Base-by-base conservation (phyloP, 2,329 filamentous ascomycete species). In the Talaromyces sp. region DNA sequence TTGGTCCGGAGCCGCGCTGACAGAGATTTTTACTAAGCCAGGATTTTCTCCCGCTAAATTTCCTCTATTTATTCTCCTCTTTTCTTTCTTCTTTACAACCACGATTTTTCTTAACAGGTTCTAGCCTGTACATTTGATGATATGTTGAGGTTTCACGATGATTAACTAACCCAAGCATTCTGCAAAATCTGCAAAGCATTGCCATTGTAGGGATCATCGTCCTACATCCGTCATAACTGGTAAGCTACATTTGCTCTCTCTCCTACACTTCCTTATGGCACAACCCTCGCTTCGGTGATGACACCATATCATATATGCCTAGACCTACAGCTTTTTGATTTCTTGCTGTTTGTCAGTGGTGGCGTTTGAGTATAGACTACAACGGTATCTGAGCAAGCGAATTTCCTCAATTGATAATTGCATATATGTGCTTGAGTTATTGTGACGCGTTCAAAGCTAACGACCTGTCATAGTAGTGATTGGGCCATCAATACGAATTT, bases 341-440 rank as follows among this genome's bases (percentile, higher is more conserved):
- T 83, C 81, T 80, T 78, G 80, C 80, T 76, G 74, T 76, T 75
- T 78, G 78, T 78, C 81, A 69, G 78, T 84, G 81, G 76, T 77
- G 74, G 77, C 74, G 84, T 22, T 82, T 82, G 85, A 84, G 87
- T 89, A 90, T 78, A 90, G 91, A 95, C 91, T 95, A 95, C 91
- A 94, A 95, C 91, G 91, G 91, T 95, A 95, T 95, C 91, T 95
- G 91, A 95, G 86, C 85, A 83, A 66, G 64, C 54, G 54, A 64
- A 39, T 52, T 31, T n/a, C 3, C 45, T 27, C 45, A 43, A 41
- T 19, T 58, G n/a, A 27, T 41, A 27, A 10, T 22, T 56, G 5
- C 33, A 39, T 16, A 11, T 22, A 3, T 5, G 14, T 35, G 27
- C 27, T 24, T 24, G 52, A 56, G 10, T 39, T 56, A 39, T 39